Evolutionary conservation across 1,139 yeast genomes (phyloP), one percentile per base, ranked within the genome.

Genomic region (Eremothecium coryli): DNA sequence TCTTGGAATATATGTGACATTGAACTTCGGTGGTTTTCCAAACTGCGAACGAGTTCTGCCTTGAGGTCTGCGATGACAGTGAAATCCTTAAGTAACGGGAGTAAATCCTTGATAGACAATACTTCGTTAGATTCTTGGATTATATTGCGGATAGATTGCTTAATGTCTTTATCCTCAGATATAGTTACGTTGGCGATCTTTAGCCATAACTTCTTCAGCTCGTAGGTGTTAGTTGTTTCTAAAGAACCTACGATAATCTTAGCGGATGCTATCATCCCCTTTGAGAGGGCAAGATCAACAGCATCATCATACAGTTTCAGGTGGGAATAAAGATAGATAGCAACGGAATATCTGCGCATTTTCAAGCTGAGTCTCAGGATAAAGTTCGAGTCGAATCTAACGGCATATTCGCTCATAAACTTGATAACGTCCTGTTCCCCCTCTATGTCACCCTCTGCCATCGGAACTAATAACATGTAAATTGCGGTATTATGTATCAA

Each of bases 81-180:
- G 36, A 82, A 73, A 46, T 85, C 90, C 0, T 96, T 95, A 47
- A 88, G 79, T 22, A 85, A 61, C 1, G 94, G 94, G 31, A 93
- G 58, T 24, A 93, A 56, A 48, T 90, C 97, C 46, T 84, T 88
- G 34, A 90, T 76, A 3, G 77, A 70, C 16, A 90, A 60, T n/a
- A 68, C 42, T 15, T 71, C 76, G 40, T 80, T 46, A 57, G 73
- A 37, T 59, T 65, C 54, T 68, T 60, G 36, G 71, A 62, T 52
- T 38, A 79, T 61, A 38, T 60, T 38, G 49, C 54, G 37, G 45
- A 61, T 46, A 26, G 48, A 44, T 35, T 54, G 41, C 47, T 58
- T 52, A 8, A 53, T 52, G 17, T 53, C 52, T 16, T 26, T 27
- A 10, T 49, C 50, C 12, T 48, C 47, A 23, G 45, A 43, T 15